Evolutionary conservation across 2,329 filamentous ascomycete species (phyloP).

Genomic region (Calonectria montana): DNA sequence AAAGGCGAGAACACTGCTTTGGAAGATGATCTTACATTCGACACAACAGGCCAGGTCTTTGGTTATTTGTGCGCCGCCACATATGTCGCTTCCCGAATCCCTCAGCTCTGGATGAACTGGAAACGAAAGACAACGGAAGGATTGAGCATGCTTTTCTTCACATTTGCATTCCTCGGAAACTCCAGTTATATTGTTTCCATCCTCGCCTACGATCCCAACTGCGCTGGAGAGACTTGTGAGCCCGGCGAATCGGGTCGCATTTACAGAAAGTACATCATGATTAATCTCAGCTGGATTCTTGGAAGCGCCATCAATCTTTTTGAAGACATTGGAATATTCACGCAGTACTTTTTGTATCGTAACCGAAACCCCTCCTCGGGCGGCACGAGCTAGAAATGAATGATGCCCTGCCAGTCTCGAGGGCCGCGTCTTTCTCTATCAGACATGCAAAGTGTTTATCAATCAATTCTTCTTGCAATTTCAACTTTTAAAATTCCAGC

Average conservation of each 20-base stretch:
- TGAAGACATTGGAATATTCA: slow-evolving; percentile 87
- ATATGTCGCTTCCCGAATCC: slow-evolving; percentile 89
- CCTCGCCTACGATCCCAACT: slow-evolving; percentile 86
- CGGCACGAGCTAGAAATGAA: background rate
- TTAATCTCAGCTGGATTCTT: slow-evolving; percentile 91
- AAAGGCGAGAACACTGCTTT: slow-evolving; percentile 52
- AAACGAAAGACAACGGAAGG: slow-evolving; percentile 95
- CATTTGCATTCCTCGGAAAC: slow-evolving; percentile 96
- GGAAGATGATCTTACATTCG: slow-evolving; percentile 71
- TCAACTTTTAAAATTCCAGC: too few species aligned
- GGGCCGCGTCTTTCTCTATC: too few species aligned
- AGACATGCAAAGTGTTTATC: too few species aligned
- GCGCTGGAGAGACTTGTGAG: slow-evolving; percentile 65
- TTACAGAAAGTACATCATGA: slow-evolving; percentile 85
- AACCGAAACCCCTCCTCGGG: slow-evolving; percentile 41
- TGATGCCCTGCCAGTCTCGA: too few species aligned
- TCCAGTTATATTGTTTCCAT: slow-evolving; percentile 93
- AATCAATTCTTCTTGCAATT: background rate
- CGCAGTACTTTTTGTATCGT: slow-evolving; percentile 90
- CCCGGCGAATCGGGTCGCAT: slow-evolving; percentile 73
- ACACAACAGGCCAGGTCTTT: slow-evolving; percentile 85
- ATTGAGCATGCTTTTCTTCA: slow-evolving; percentile 92
- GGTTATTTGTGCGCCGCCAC: slow-evolving; percentile 91
- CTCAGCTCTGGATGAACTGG: slow-evolving; percentile 93
- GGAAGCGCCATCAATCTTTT: slow-evolving; percentile 90